Evolutionary conservation across 2,329 filamentous ascomycete species (phyloP).

Genomic region (Arthrobotrys sphaeroides): DNA sequence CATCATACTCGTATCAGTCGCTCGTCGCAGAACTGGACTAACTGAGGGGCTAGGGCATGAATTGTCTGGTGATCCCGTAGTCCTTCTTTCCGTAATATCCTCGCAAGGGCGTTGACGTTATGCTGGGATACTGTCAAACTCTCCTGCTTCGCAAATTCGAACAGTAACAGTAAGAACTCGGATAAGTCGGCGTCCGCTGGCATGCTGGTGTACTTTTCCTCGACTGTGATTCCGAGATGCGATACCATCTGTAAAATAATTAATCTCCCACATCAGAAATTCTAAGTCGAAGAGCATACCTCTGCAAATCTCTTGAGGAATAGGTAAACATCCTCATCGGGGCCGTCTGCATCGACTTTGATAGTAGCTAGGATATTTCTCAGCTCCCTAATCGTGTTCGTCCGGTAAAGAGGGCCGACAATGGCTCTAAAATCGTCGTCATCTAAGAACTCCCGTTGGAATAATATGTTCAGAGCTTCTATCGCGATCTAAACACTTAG

Average conservation of each 20-base stretch:
- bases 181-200: slow-evolving; percentile 74
- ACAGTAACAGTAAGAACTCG: slow-evolving; percentile 80
- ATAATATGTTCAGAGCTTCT: slow-evolving; percentile 84
- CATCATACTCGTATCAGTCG: slow-evolving; percentile 74
- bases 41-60: slow-evolving; percentile 75
- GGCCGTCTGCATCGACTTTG: slow-evolving; percentile 78
- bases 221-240: slow-evolving; percentile 82
- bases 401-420: slow-evolving; percentile 79
- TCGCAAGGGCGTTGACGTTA: slow-evolving; percentile 87
- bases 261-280: not conserved
- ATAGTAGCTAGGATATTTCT: slow-evolving; percentile 82
- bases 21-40: slow-evolving; percentile 80
- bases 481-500: slow-evolving; percentile 71
- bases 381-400: slow-evolving; percentile 75
- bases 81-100: slow-evolving; percentile 76
- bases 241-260: slow-evolving; percentile 75
- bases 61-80: slow-evolving; percentile 72
- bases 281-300: slow-evolving; percentile 64
- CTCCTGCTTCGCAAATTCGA: slow-evolving; percentile 80
- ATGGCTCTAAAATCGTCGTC: slow-evolving; percentile 81
- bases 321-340: slow-evolving; percentile 90
- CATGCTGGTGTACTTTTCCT: slow-evolving; percentile 76
- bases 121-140: slow-evolving; percentile 95
- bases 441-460: slow-evolving; percentile 76
- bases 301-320: slow-evolving; percentile 94